These are phyloP conservation scores for Colletotrichum simmondsii DNA, from an alignment of 2,329 filamentous ascomycete species.

Conservation along the genomic window DNA sequence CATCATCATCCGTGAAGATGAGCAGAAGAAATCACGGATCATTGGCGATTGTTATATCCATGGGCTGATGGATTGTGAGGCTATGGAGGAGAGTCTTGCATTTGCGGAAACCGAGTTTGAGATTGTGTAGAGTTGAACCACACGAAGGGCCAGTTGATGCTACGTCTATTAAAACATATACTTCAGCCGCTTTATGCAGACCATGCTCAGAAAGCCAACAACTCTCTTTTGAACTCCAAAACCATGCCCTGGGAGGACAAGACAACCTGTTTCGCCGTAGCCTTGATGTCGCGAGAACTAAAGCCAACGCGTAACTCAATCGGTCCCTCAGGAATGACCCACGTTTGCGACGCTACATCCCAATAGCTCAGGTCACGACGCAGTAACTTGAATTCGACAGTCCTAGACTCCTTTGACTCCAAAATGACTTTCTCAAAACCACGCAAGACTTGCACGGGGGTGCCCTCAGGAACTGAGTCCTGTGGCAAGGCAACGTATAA, in stretches of 20 bases:
- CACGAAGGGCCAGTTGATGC: neutral
- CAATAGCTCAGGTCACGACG: conserved; percentile 75
- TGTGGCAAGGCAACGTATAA: conserved; percentile 60
- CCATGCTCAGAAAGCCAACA: neutral
- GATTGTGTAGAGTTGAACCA: neutral
- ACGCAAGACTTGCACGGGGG: conserved; percentile 68
- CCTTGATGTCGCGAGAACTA: conserved; percentile 23
- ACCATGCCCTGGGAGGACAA: neutral
- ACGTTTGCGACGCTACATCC: conserved; percentile 69
- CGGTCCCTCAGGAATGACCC: conserved; percentile 61
- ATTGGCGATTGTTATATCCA: conserved; percentile 11
- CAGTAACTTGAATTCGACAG: conserved; percentile 64
- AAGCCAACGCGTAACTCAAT: conserved; percentile 54
- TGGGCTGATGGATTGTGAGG: conserved; percentile 11
- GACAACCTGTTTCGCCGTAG: conserved; percentile 3
- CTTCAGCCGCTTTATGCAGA: neutral
- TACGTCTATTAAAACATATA: neutral
- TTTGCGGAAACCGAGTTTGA: neutral
- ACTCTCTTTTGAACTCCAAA: neutral
- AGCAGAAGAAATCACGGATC: neutral
- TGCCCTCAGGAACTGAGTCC: conserved; percentile 36
- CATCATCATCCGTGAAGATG: neutral
- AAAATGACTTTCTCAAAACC: conserved; percentile 73
- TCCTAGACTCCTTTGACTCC: conserved; percentile 55
- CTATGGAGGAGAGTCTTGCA: neutral